A percentile compares a stretch with the other conserved stretches of the same genome.
phyloP scores from a whole-genome alignment of 129 eudicot genomes.

The Ambrosia artemisiifolia region DNA sequence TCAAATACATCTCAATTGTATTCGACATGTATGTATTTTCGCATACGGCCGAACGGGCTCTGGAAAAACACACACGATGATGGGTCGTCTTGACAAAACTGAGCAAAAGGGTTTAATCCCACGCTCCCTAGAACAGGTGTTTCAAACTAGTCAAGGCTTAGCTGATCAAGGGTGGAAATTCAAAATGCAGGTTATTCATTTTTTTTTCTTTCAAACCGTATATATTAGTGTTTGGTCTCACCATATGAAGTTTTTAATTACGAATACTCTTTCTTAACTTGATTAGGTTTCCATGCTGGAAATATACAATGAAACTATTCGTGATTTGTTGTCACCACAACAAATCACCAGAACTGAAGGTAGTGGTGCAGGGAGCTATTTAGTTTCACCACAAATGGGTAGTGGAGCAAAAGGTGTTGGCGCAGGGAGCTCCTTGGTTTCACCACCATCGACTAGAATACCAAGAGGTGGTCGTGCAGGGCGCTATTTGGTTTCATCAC shows the following conservation, averaged over 20 bases:
- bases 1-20: not conserved
- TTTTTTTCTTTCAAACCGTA: not conserved
- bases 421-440: too few relatives aligned
- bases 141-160: conserved; percentile 50
- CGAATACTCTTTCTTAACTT: not conserved
- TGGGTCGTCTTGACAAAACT: conserved; percentile 58
- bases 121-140: conserved; percentile 54
- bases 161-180: conserved; percentile 55
- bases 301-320: conserved; percentile 58
- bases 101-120: conserved; percentile 57
- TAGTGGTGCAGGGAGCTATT: too few relatives aligned
- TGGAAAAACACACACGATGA: conserved; percentile 63
- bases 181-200: conserved; percentile 47
- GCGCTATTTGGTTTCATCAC: too few relatives aligned
- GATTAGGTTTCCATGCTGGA: conserved; percentile 63
- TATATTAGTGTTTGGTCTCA: not conserved
- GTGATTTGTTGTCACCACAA: too few relatives aligned
- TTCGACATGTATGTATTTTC: conserved; percentile 51
- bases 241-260: not conserved
- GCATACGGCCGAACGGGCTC: conserved; percentile 76
- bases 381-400: too few relatives aligned
- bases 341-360: too few relatives aligned
- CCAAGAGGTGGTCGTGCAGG: too few relatives aligned
- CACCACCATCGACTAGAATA: too few relatives aligned
- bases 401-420: too few relatives aligned